Percentiles rank a stretch among this genome's conserved stretches.
phyloP scores from a whole-genome alignment of 306 rosid species.

The Trifolium fragiferum region DNA sequence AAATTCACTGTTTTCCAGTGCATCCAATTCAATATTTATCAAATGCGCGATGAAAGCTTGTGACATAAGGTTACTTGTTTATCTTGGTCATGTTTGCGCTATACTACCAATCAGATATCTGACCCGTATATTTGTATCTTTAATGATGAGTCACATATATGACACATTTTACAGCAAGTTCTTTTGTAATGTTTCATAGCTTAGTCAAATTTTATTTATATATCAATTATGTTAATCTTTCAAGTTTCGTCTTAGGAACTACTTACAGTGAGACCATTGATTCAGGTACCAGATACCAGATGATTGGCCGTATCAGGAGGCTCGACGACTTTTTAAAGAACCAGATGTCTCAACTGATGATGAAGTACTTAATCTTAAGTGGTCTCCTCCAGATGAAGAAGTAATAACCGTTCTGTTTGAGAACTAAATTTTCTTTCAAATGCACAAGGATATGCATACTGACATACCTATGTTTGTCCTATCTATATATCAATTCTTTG shows the following conservation, averaged over 20 bases:
- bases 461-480: constrained; percentile 16
- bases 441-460: constrained; percentile 13
- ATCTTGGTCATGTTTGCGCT: constrained; percentile 28
- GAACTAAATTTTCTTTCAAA: constrained; percentile 40
- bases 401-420: constrained; percentile 52
- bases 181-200: constrained; percentile 23
- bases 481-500: constrained; percentile 33
- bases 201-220: constrained; percentile 13
- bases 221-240: constrained; percentile 19
- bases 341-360: constrained; percentile 71
- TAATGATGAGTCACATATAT: constrained; percentile 27
- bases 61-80: constrained; percentile 23
- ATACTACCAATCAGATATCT: constrained; percentile 20
- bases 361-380: constrained; percentile 77
- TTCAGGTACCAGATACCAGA: constrained; percentile 91
- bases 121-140: constrained; percentile 27
- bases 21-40: constrained; percentile 8
- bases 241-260: constrained; percentile 25
- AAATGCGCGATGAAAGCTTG: constrained; percentile 18
- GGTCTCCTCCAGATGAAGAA: constrained; percentile 95
- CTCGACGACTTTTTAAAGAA: constrained; percentile 86
- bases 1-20: constrained; percentile 19
- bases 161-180: background rate
- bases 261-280: constrained; percentile 8
- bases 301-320: constrained; percentile 91